Base-by-base conservation (phyloP, 1,139 yeast species). In the Protomyces macrosporus region DNA sequence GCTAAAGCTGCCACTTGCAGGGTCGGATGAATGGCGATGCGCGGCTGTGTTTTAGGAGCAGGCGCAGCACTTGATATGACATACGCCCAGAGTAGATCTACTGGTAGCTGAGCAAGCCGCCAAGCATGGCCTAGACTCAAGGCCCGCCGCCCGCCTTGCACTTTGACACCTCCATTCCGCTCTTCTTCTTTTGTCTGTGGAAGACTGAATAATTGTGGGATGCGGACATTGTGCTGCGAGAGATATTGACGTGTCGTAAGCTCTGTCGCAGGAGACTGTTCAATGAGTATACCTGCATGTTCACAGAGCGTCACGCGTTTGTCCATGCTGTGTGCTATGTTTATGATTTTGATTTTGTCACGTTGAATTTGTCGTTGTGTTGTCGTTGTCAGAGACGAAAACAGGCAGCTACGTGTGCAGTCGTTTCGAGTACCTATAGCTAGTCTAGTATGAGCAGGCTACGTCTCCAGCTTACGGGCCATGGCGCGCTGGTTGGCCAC, bases 401-500 rank as follows among this genome's bases (percentile, higher is more conserved):
- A 23, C 23, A 23, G 23, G 23, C 23, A 1, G 1, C 23, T 23
- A 23, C 23, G n/a, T n/a, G n/a, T n/a, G n/a, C n/a, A n/a, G n/a
- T n/a, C n/a, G n/a, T n/a, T n/a, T n/a, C 39, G 9, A 35, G 39
- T 36, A 2, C 39, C 12, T 1, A 36, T 7, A 39, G 12, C 7
- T 39, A 5, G n/a, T 7, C 12, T 14, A 12, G 42, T 39, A 39
- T 39, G 42, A 36, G 12, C 39, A 36, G 39, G 12, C 48, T 42
- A 42, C 16, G 32, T 7, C 9, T 58, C 62, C 4, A 58, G 45
- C 16, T 40, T 39, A 7, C 56, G 34, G 9, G 62, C 62, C 62
- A 58, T 58, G n/a, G 53, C 51, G 5, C 62, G 39, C 35, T 58
- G 62, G 34, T 52, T 58, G 35, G 53, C 52, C 36, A 58, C 62